phyloP scores from a whole-genome alignment of 164 flowering plant species.

The Stephania cephalantha region DNA sequence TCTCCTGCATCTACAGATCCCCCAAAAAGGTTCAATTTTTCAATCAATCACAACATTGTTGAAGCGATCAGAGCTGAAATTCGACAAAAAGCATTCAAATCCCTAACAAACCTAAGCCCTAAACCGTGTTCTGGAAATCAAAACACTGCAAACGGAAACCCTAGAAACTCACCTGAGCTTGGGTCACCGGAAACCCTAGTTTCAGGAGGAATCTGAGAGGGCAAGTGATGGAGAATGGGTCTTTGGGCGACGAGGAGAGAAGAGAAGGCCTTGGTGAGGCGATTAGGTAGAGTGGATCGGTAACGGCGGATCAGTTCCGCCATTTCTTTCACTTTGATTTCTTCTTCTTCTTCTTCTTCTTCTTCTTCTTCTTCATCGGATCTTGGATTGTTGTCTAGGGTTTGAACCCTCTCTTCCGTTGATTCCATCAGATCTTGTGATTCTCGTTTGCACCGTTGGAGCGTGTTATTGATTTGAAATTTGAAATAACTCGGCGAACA shows the following conservation, averaged over 20 bases:
- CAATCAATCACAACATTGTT: not conserved
- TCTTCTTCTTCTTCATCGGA: slow-evolving; percentile 7
- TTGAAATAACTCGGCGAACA: not conserved
- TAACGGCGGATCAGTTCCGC: slow-evolving; percentile 38
- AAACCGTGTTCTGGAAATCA: not conserved
- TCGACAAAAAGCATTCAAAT: no score
- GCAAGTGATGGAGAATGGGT: slow-evolving; percentile 22
- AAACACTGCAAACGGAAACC: slow-evolving; percentile 1
- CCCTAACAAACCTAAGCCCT: not conserved
- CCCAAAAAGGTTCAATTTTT: not conserved
- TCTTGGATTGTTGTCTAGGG: not conserved
- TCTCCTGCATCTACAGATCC: slow-evolving; percentile 14
- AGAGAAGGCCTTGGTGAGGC: slow-evolving; percentile 30
- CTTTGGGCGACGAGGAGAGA: slow-evolving; percentile 36
- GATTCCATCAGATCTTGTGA: not conserved
- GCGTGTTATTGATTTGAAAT: not conserved
- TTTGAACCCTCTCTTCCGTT: not conserved
- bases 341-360: slow-evolving; percentile 11
- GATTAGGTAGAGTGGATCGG: slow-evolving; percentile 40
- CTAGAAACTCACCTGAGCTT: slow-evolving; percentile 22
- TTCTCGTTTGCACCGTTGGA: not conserved
- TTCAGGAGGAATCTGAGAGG: not conserved
- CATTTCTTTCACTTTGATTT: slow-evolving; percentile 39
- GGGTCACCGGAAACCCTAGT: slow-evolving; percentile 21
- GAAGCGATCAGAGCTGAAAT: no score